These are phyloP conservation scores for Cercospora nicotianae DNA, from an alignment of 2,329 filamentous ascomycete species.

Conservation along the genomic window DNA sequence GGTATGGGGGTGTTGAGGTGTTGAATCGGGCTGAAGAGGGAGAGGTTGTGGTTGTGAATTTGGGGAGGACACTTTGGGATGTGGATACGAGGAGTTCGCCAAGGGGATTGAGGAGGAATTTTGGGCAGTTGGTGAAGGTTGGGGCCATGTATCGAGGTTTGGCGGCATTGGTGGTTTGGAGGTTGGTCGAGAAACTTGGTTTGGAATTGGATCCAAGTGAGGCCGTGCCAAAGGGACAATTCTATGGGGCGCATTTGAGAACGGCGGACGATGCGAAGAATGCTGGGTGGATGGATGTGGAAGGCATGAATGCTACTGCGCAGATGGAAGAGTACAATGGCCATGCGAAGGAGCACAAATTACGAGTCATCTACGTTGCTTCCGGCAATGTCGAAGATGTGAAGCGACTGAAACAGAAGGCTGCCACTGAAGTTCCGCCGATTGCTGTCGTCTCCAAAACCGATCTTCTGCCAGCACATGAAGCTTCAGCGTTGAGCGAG, in stretches of 20 bases:
- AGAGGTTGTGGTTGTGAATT: conserved; percentile 29
- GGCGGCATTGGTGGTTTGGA: conserved; percentile 40
- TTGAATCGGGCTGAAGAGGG: not conserved
- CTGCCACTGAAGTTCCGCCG: conserved; percentile 35
- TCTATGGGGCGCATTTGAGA: conserved; percentile 44
- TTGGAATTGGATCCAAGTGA: conserved; percentile 34
- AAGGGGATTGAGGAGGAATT: conserved; percentile 27
- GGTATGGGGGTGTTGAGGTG: conserved; percentile 10
- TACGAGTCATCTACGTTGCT: conserved; percentile 46
- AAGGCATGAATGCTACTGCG: conserved; percentile 37
- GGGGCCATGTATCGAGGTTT: conserved; percentile 31
- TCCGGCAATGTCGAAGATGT: conserved; percentile 45
- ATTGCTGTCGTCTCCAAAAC: conserved; percentile 48
- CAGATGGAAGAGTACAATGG: conserved; percentile 44
- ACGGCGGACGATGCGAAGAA: conserved; percentile 40
- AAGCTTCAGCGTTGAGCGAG: conserved; percentile 39
- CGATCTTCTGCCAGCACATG: conserved; percentile 44
- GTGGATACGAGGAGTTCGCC: conserved; percentile 36
- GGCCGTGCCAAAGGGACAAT: conserved; percentile 34
- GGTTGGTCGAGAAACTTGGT: conserved; percentile 32
- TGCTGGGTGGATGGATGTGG: conserved; percentile 35
- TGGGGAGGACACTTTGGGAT: conserved; percentile 35
- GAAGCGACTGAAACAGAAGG: conserved; percentile 41
- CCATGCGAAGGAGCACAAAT: conserved; percentile 35
- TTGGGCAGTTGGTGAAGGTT: conserved; percentile 35